These are phyloP conservation scores for Durotheca rogersii DNA, from an alignment of 495 filamentous ascomycete species.

Conservation along the genomic window DNA sequence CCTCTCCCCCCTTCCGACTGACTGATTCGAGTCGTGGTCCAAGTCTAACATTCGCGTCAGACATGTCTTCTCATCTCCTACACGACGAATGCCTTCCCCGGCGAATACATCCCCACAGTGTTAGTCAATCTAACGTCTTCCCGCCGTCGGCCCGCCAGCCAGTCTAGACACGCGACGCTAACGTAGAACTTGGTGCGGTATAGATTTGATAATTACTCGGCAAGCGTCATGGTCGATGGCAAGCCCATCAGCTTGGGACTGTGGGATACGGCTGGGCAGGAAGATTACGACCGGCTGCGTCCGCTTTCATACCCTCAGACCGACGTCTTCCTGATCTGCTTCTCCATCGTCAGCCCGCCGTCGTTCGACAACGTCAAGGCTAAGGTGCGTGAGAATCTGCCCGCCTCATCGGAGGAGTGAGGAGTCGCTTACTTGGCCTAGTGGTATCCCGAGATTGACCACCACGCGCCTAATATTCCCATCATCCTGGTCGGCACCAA, in stretches of 20 bases:
- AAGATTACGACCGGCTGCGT: conserved; percentile 95
- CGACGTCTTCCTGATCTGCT: conserved; percentile 97
- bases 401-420: neutral
- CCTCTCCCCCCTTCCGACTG: no score
- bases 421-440: conserved; percentile 38
- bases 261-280: conserved; percentile 98
- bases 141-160: conserved; percentile 3
- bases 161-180: no score
- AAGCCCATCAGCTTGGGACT: conserved; percentile 94
- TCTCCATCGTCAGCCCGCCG: conserved; percentile 95
- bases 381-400: conserved; percentile 60
- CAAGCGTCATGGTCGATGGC: conserved; percentile 96
- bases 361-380: conserved; percentile 98
- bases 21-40: conserved; percentile 17
- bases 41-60: conserved; percentile 53
- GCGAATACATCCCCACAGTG: conserved; percentile 99
- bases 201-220: conserved; percentile 99
- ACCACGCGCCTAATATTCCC: conserved; percentile 91
- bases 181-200: no score
- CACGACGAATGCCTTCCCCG: conserved; percentile 98
- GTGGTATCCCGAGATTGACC: conserved; percentile 97
- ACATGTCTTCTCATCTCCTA: conserved; percentile 99
- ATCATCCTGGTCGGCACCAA: conserved; percentile 98
- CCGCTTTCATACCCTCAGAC: conserved; percentile 97
- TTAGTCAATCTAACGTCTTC: conserved; percentile 51